A percentile compares a stretch with the other conserved stretches of the same genome.
Conservation (phyloP, 176 grass and related monocot species). For the Luzula sylvatica region DNA sequence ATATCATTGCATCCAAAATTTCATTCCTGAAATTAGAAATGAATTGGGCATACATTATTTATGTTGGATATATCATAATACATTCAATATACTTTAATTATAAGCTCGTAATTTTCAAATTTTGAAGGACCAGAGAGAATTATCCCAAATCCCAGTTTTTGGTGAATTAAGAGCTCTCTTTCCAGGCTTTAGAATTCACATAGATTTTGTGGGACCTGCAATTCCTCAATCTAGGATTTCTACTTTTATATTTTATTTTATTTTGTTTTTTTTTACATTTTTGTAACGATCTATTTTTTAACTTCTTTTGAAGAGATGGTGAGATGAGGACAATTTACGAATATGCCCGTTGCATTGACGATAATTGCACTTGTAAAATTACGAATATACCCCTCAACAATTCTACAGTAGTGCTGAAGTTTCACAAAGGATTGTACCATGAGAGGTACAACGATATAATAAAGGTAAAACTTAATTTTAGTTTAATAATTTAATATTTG, state of each 20-base stretch:
- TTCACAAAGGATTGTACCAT: conserved; percentile 83
- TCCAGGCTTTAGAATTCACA: conserved; percentile 48
- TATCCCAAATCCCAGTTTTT: conserved; percentile 57
- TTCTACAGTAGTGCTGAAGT: conserved; percentile 34
- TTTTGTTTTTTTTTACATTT: background rate
- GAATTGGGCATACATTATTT: conserved; percentile 79
- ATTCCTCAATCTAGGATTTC: conserved; percentile 65
- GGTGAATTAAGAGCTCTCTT: conserved; percentile 68
- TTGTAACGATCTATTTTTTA: conserved; percentile 1
- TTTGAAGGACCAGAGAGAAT: conserved; percentile 84
- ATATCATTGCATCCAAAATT: conserved; percentile 65
- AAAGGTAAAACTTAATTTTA: conserved; percentile 35
- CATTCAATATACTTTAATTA: background rate
- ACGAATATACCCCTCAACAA: conserved; percentile 25
- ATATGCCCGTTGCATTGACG: conserved; percentile 49
- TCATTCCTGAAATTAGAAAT: conserved; percentile 31
- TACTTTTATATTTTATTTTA: conserved; percentile 2
- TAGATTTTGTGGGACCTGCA: conserved; percentile 79
- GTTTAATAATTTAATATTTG: background rate
- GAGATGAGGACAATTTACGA: conserved; percentile 40
- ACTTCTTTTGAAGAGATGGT: conserved; percentile 47
- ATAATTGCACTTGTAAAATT: conserved; percentile 61
- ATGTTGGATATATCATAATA: conserved; percentile 44
- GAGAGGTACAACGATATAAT: conserved; percentile 54
- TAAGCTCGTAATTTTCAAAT: conserved; percentile 7